Evolutionary conservation across 2,329 filamentous ascomycete genomes (phyloP), one percentile per base, ranked within the genome.

Genomic region (Triangularia setosa): DNA sequence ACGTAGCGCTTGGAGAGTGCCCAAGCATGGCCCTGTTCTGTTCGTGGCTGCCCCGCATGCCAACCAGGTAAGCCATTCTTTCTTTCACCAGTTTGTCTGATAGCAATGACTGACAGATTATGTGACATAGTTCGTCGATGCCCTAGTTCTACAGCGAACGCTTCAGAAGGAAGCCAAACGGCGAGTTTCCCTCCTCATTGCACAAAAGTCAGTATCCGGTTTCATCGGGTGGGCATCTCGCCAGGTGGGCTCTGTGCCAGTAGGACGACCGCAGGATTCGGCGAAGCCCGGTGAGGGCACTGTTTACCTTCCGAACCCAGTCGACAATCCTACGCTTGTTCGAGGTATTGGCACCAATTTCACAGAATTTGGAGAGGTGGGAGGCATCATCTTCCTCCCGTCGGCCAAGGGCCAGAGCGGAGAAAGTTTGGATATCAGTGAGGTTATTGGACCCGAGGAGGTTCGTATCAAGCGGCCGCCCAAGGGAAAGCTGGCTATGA

Each of bases 21-120:
- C 95, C 54, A 88, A 90, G 72, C 85, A 87, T 68, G 95, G 93
- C 0, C 93, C 95, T 1, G 87, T 99, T 68, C 91, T 99, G 65
- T 95, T 99, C 73, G 95, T 99, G 70, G 95, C 93, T 54, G 95
- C 94, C 62, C 95, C 95, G 69, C 95, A 99, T 82, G 94, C 94
- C 65, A 99, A 99, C 76, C 92, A 95, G 85, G 90, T 92, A 79
- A 65, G 83, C 53, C 54, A 21, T 27, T n/a, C 18, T 53, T 54
- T 18, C 23, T 14, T n/a, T 53, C 14, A 21, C 14, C 12, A 40
- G n/a, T 2, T 23, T 52, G 9, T 54, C 30, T 8, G 35, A 48
- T 48, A n/a, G 30, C 35, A 5, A 54, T 35, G 52, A 33, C 68
- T 70, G 60, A 69, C 69, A 6, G 11, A 40, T 55, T 28, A 27